A percentile compares a stretch with the other conserved stretches of the same genome.
These are phyloP conservation scores for Lobosporangium transversale DNA, from an alignment of 192 early-diverging fungal species.

Conservation along the genomic window DNA sequence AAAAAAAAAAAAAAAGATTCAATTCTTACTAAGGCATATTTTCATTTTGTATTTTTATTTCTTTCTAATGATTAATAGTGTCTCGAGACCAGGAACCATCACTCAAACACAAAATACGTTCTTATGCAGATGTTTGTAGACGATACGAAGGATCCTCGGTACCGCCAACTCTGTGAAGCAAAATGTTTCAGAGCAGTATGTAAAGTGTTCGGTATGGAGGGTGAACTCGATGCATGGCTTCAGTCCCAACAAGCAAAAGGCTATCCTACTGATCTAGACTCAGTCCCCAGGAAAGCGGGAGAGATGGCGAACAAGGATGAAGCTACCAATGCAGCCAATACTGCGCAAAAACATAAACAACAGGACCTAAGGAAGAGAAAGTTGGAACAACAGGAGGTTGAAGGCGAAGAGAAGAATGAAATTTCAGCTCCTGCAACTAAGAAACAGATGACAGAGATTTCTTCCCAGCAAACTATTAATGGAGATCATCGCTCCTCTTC, in stretches of 20 bases:
- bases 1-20: not conserved
- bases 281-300: constrained; percentile 6
- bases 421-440: not conserved
- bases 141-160: constrained; percentile 62
- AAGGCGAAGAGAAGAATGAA: not conserved
- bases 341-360: not conserved
- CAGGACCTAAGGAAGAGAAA: constrained; percentile 7
- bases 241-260: constrained; percentile 25
- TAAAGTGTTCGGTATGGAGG: constrained; percentile 36
- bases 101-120: constrained; percentile 91
- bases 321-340: not conserved
- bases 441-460: constrained; percentile 17
- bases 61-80: constrained; percentile 51
- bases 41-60: not conserved
- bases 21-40: not conserved
- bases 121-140: constrained; percentile 85
- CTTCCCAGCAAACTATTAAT: constrained; percentile 23
- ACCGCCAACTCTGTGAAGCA: constrained; percentile 54
- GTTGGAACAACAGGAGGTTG: constrained; percentile 6
- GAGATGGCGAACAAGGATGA: not conserved
- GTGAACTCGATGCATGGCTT: constrained; percentile 38
- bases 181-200: constrained; percentile 67
- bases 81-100: constrained; percentile 75
- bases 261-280: constrained; percentile 34
- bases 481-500: constrained; percentile 6